Percentiles rank a stretch among this genome's conserved stretches.
Conservation (phyloP, 768 basidiomycete species). For the Gloeostereum incarnatum region DNA sequence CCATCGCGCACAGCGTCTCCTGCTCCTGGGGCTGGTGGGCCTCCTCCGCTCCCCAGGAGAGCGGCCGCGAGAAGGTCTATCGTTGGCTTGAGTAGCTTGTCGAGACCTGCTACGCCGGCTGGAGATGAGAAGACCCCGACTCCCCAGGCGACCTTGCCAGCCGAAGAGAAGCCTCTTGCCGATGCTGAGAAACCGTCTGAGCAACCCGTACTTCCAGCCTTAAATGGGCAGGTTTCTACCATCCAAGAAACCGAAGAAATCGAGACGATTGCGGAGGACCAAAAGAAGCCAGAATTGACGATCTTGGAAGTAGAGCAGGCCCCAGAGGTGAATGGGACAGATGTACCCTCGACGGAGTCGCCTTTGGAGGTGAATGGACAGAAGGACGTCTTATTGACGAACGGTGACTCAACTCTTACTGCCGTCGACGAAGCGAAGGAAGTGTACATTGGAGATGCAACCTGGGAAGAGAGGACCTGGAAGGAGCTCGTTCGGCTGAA, state of each 20-base stretch:
- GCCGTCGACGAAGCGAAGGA: no score
- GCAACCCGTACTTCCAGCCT: conserved; percentile 4
- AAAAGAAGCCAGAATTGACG: conserved; percentile 1
- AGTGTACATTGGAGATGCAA: conserved; percentile 52
- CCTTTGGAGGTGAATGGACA: no score
- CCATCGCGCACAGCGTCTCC: conserved; percentile 28
- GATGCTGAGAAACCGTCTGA: conserved; percentile 1
- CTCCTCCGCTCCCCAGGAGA: conserved; percentile 59
- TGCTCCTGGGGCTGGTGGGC: conserved; percentile 18
- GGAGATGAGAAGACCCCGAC: no score
- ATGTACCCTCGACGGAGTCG: no score
- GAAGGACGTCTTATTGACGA: no score
- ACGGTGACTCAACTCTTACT: no score
- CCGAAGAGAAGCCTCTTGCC: conserved; percentile 1
- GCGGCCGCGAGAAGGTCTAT: conserved; percentile 44
- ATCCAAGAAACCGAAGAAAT: no score
- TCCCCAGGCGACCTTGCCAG: no score
- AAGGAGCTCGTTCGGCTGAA: conserved; percentile 63
- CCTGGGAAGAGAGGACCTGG: conserved; percentile 86
- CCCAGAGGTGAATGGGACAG: conserved; percentile 1
- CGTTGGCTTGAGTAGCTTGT: conserved; percentile 13
- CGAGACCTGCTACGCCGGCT: conserved; percentile 19
- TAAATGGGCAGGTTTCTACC: conserved; percentile 4
- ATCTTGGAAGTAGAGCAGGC: conserved; percentile 7
- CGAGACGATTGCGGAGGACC: conserved; percentile 2